phyloP scores from a whole-genome alignment of 2,329 filamentous ascomycete genomes.

The Claviceps monticola region DNA sequence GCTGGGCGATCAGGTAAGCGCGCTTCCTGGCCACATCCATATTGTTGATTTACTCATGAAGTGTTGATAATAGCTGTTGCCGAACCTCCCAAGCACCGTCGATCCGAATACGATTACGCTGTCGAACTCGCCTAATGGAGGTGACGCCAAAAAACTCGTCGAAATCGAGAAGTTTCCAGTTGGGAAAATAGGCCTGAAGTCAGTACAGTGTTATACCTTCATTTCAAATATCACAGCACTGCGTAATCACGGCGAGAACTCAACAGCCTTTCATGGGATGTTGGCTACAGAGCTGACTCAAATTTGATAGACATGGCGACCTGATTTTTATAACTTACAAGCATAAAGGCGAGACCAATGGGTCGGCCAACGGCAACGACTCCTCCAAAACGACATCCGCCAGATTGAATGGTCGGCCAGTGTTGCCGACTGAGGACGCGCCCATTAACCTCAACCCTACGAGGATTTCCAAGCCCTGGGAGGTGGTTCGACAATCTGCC shows the following conservation, averaged over 20 bases:
- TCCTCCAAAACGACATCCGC: slow-evolving; percentile 35
- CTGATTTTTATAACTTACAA: slow-evolving; percentile 78
- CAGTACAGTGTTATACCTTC: slow-evolving; percentile 2
- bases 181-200: slow-evolving; percentile 47
- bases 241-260: background rate
- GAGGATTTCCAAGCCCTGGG: slow-evolving; percentile 47
- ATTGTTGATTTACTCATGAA: background rate
- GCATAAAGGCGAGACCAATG: slow-evolving; percentile 32
- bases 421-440: slow-evolving; percentile 53
- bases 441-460: slow-evolving; percentile 58
- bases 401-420: slow-evolving; percentile 64
- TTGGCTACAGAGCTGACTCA: slow-evolving; percentile 9
- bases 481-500: slow-evolving; percentile 73
- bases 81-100: slow-evolving; percentile 47
- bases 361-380: slow-evolving; percentile 23
- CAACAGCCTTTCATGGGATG: slow-evolving; percentile 5
- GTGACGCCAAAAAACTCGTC: slow-evolving; percentile 42
- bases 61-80: slow-evolving; percentile 32
- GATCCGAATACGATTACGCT: slow-evolving; percentile 45
- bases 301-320: slow-evolving; percentile 61
- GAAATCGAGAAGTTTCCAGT: slow-evolving; percentile 45
- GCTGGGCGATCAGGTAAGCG: slow-evolving; percentile 37
- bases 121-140: slow-evolving; percentile 45
- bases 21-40: background rate
- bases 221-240: no score